Evolutionary conservation across 164 flowering plant species (phyloP).

Genomic region (Vitis rotundifolia): DNA sequence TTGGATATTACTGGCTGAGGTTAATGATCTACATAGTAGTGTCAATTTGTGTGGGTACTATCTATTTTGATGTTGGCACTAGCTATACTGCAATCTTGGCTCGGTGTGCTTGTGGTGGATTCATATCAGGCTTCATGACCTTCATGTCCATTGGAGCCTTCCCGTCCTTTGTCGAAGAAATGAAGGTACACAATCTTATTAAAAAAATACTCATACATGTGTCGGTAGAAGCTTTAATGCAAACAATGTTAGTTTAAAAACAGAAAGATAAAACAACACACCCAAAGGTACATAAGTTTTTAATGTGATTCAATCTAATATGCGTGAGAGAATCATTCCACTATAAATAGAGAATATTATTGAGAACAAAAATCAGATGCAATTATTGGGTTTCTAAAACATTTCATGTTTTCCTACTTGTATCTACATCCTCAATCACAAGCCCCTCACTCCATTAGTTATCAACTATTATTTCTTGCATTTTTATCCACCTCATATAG

Average conservation of each 20-base stretch:
- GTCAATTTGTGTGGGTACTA: conserved; percentile 33
- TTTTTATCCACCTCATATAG: too few relatives aligned
- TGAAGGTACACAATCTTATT: conserved; percentile 24
- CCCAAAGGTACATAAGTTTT: not conserved
- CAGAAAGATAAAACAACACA: too few relatives aligned
- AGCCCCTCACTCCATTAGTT: too few relatives aligned
- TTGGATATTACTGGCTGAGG: conserved; percentile 64
- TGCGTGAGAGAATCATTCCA: too few relatives aligned
- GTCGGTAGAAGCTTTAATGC: conserved; percentile 25
- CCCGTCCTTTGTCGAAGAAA: conserved; percentile 29
- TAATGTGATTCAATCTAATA: not conserved
- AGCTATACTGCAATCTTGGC: conserved; percentile 2
- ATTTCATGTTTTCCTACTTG: too few relatives aligned
- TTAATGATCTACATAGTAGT: conserved; percentile 33
- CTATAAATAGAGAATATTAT: too few relatives aligned
- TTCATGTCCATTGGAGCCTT: conserved; percentile 31
- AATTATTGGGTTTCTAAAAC: too few relatives aligned
- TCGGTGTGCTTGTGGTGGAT: conserved; percentile 6
- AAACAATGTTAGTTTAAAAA: not conserved
- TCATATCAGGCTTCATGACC: conserved; percentile 22
- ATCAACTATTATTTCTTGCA: too few relatives aligned
- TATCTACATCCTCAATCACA: too few relatives aligned
- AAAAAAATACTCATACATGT: conserved; percentile 27
- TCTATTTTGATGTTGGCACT: conserved; percentile 44
- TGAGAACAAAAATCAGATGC: too few relatives aligned